Base-by-base conservation (phyloP, 192 early-diverging fungal genomes). In the Physocladia obscura region DNA sequence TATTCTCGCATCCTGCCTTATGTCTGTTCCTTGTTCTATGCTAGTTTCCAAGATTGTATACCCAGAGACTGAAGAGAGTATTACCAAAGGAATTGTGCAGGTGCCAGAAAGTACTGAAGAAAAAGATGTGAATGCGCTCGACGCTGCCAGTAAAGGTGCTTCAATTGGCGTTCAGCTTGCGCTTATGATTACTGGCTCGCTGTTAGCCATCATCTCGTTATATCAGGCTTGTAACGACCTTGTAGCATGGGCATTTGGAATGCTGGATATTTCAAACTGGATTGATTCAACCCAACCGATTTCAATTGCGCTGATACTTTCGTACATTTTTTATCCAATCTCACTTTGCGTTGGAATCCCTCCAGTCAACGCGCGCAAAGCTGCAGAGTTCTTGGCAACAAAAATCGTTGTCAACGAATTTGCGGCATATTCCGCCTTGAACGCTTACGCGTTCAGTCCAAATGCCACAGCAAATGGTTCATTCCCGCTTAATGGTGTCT, bases 401-500 rank as follows among this genome's bases (percentile, higher is more conserved):
- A 93, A 93, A 80, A 85, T 93, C 56, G 76, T 92, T 73, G 82
- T 88, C 52, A 96, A 94, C 79, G 94, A 96, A 84, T 93, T 96
- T 75, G 88, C 88, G n/a, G 94, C 90, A 3, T 96, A 91, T 77
- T 34, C 70, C 1, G 35, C 61, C 59, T 31, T 83, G 29, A 11
- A 44, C 24, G 57, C 13, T 35, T n/a, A 27, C 36, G 59, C 62
- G 19, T 60, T 30, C 67, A 44, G 24, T 55, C 11, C 13, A 1
- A 57, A 52, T 49, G 11, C 57, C 26, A 34, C 38, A 31, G 4
- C 69, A 4, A 47, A 40, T 22, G 73, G 50, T 19, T 56, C 60
- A 40, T 32, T 31, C 48, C 38, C 60, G n/a, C 39, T 49, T 37
- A 69, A 39, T 27, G 57, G 48, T 35, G 61, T 62, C 29, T 69